A percentile compares a stretch with the other conserved stretches of the same genome.
phyloP scores from a whole-genome alignment of 306 rosid genomes.

The Medicago lupulina region DNA sequence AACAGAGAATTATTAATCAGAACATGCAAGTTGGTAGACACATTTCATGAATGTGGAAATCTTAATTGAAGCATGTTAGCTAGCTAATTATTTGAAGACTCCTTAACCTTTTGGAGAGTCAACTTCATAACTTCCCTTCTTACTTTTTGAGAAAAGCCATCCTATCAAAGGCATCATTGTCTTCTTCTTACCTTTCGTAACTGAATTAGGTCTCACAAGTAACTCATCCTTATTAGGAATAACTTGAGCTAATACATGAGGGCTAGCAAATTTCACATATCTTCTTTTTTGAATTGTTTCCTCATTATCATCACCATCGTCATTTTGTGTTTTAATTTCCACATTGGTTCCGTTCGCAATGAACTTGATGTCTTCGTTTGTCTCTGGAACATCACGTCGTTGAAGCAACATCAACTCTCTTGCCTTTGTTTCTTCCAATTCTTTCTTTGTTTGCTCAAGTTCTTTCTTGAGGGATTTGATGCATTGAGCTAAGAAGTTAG shows the following conservation, averaged over 20 bases:
- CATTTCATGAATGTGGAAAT: conserved; percentile 22
- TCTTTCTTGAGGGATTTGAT: conserved; percentile 68
- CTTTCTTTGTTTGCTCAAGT: conserved; percentile 67
- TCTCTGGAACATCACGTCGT: conserved; percentile 54
- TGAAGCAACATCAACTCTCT: conserved; percentile 48
- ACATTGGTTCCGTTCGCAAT: conserved; percentile 50
- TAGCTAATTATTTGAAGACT: not conserved
- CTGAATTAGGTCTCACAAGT: conserved; percentile 48
- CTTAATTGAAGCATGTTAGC: not conserved
- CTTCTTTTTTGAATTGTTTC: conserved; percentile 52
- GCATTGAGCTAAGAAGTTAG: conserved; percentile 49
- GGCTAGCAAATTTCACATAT: conserved; percentile 82
- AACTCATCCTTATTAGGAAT: conserved; percentile 51
- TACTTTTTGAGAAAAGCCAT: conserved; percentile 68
- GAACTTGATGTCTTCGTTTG: conserved; percentile 66
- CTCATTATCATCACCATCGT: conserved; percentile 48
- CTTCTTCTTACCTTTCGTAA: conserved; percentile 66
- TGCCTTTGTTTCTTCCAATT: conserved; percentile 62
- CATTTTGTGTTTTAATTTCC: conserved; percentile 42
- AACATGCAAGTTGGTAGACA: not conserved
- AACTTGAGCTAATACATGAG: conserved; percentile 62
- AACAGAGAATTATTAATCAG: not conserved
- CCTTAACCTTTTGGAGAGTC: conserved; percentile 47
- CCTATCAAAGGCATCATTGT: conserved; percentile 59
- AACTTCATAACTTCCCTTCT: conserved; percentile 47